Conservation (phyloP, 2,329 filamentous ascomycete genomes). For the Lachnum nothofagi region DNA sequence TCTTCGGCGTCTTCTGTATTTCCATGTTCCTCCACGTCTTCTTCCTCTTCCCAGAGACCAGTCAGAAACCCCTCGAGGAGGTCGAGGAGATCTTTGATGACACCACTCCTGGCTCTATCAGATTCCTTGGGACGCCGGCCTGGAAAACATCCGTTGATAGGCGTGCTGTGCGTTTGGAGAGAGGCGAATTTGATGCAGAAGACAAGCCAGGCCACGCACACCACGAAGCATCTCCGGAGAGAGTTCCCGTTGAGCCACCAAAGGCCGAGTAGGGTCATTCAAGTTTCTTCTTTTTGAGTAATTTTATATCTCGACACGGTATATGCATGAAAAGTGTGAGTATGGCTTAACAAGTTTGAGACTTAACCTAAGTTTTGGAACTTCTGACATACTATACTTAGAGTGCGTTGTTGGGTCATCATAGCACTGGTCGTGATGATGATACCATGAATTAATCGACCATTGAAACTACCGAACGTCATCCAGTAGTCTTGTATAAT, state of each 20-base stretch:
- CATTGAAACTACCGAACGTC: too few species aligned
- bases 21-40: constrained; percentile 47
- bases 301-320: too few species aligned
- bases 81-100: constrained; percentile 44
- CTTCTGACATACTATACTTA: too few species aligned
- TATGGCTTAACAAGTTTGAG: too few species aligned
- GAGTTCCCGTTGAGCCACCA: neutral
- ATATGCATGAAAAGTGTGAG: too few species aligned
- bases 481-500: too few species aligned
- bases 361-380: too few species aligned
- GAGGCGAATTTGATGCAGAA: constrained; percentile 27
- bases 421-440: too few species aligned
- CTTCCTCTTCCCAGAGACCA: constrained; percentile 54
- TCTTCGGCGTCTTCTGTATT: constrained; percentile 50
- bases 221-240: constrained; percentile 4
- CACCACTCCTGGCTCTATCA: constrained; percentile 31
- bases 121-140: constrained; percentile 26
- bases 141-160: constrained; percentile 30
- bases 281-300: neutral
- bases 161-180: constrained; percentile 20
- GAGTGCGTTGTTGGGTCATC: too few species aligned
- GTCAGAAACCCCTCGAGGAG: constrained; percentile 51
- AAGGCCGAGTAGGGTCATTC: neutral
- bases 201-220: constrained; percentile 24
- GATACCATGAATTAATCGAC: too few species aligned